Percentiles rank a stretch among this genome's conserved stretches.
Conservation (phyloP, 2,329 filamentous ascomycete species). For the Escovopsis weberi region DNA sequence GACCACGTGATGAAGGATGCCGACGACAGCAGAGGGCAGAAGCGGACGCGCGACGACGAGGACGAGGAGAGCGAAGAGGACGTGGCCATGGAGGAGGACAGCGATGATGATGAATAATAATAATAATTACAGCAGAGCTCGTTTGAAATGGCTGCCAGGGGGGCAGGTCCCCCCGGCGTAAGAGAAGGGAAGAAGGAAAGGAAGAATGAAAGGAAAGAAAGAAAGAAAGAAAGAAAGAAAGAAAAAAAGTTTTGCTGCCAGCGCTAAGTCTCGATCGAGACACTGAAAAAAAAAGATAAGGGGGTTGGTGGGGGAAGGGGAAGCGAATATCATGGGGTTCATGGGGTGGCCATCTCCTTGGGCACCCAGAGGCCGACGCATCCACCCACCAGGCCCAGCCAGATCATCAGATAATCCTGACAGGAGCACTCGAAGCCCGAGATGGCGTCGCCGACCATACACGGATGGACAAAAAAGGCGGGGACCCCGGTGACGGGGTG, state of each 20-base stretch:
- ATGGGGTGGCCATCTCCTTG: slow-evolving; percentile 43
- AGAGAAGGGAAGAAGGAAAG: background rate
- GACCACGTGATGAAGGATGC: slow-evolving; percentile 37
- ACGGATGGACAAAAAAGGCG: slow-evolving; percentile 86
- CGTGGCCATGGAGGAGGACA: slow-evolving; percentile 55
- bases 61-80: slow-evolving; percentile 42
- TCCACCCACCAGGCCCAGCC: slow-evolving; percentile 76
- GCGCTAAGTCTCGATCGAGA: too few species aligned
- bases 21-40: slow-evolving; percentile 46
- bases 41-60: slow-evolving; percentile 54
- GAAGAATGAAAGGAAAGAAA: background rate
- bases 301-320: background rate
- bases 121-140: slow-evolving; percentile 1
- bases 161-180: too few species aligned
- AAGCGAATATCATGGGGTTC: slow-evolving; percentile 5
- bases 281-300: too few species aligned
- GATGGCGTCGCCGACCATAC: slow-evolving; percentile 74
- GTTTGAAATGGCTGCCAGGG: too few species aligned
- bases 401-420: slow-evolving; percentile 66
- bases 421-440: slow-evolving; percentile 44
- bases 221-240: too few species aligned
- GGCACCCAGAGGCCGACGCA: slow-evolving; percentile 69
- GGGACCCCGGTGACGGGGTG: slow-evolving; percentile 70
- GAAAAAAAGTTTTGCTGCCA: too few species aligned
- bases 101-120: slow-evolving; percentile 52